These are phyloP conservation scores for Halteria grandinella DNA, from an alignment of 73 alveolate species.

Conservation along the genomic window DNA sequence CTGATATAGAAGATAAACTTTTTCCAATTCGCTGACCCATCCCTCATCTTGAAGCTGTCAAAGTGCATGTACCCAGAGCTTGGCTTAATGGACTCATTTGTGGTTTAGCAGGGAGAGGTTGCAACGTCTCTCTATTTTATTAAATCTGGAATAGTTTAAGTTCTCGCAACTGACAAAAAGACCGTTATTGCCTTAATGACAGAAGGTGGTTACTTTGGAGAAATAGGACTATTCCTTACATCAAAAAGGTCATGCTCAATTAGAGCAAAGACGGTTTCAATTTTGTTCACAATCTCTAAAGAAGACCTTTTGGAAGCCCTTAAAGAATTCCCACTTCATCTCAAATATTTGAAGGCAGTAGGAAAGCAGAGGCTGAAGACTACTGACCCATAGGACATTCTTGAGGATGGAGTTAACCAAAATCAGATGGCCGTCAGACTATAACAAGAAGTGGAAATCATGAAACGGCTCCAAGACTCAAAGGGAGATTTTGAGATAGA, in stretches of 20 bases:
- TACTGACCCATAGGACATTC: constrained; percentile 63
- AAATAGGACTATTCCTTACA: constrained; percentile 69
- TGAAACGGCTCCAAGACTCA: not conserved
- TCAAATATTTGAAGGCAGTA: constrained; percentile 50
- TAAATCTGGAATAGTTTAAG: constrained; percentile 57
- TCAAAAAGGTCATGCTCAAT: constrained; percentile 58
- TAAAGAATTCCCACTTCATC: constrained; percentile 55
- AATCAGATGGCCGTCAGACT: not conserved
- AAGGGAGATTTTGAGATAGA: not conserved
- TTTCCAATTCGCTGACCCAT: constrained; percentile 65
- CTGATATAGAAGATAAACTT: constrained; percentile 59
- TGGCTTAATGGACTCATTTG: constrained; percentile 37
- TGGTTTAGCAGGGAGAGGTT: constrained; percentile 48
- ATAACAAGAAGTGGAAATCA: not conserved
- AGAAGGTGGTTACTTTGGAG: constrained; percentile 78
- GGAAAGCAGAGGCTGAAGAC: constrained; percentile 73
- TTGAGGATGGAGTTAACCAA: not conserved
- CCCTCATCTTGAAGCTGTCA: constrained; percentile 57
- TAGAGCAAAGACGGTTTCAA: constrained; percentile 59
- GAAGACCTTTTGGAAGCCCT: constrained; percentile 42
- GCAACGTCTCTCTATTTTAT: constrained; percentile 70
- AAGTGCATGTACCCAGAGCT: constrained; percentile 45
- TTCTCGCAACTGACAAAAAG: constrained; percentile 63
- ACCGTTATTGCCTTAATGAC: constrained; percentile 58
- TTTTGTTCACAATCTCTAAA: constrained; percentile 43